phyloP scores from a whole-genome alignment of 352 stramenopile genomes.

The Thalassiosira mediterranea region DNA sequence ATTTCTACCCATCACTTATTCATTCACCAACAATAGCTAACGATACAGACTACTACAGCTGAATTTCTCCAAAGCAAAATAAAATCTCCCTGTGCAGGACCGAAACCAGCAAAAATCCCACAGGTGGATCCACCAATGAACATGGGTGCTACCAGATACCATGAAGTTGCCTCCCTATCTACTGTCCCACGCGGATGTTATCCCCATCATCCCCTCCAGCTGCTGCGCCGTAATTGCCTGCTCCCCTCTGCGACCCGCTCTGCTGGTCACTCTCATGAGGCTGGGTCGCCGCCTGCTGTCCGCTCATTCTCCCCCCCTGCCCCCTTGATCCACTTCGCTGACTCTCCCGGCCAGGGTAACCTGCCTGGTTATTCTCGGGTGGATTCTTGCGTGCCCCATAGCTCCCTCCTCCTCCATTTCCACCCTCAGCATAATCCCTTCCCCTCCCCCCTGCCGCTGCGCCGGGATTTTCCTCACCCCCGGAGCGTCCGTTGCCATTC shows the following conservation, averaged over 20 bases:
- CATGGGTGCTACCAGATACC: too few species aligned
- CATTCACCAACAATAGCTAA: too few species aligned
- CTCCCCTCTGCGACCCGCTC: slow-evolving; percentile 39
- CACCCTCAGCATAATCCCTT: neutral
- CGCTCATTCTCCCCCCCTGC: slow-evolving; percentile 23
- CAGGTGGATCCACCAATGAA: neutral
- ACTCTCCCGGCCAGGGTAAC: slow-evolving; percentile 17
- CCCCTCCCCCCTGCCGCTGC: too few species aligned
- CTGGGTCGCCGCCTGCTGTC: neutral
- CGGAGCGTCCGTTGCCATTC: slow-evolving; percentile 18
- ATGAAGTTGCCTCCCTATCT: slow-evolving; percentile 3
- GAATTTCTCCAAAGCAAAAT: too few species aligned
- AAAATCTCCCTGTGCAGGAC: too few species aligned
- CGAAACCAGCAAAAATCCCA: too few species aligned
- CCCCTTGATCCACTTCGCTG: slow-evolving; percentile 47
- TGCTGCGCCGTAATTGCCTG: slow-evolving; percentile 12
- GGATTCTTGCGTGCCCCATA: slow-evolving; percentile 27
- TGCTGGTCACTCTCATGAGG: slow-evolving; percentile 33
- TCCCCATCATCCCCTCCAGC: slow-evolving; percentile 28
- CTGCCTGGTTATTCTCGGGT: slow-evolving; percentile 32
- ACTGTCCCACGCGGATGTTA: slow-evolving; percentile 30
- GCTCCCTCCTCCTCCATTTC: slow-evolving; percentile 18
- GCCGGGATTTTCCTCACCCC: slow-evolving; percentile 12
- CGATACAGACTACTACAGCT: too few species aligned
- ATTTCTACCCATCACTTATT: too few species aligned